Evolutionary conservation across 208 protist species (phyloP).

Genomic region (Naegleria fowleri): DNA sequence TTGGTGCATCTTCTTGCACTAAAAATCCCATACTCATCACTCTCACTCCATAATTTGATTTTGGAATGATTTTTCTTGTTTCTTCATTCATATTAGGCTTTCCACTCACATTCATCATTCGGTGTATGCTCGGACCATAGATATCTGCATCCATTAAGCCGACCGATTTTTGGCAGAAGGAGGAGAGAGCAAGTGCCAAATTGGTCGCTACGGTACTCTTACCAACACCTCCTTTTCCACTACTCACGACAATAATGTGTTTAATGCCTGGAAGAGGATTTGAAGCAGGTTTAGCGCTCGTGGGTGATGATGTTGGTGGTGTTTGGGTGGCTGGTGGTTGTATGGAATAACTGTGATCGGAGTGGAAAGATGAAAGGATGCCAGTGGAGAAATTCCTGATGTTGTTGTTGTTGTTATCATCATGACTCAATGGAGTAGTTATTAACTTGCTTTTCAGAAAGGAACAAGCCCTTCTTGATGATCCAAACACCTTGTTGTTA

Average conservation of each 20-base stretch:
- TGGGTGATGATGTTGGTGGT: background rate
- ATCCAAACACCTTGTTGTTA: no score
- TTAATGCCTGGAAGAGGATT: background rate
- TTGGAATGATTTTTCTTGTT: slow-evolving; percentile 59
- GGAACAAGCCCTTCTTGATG: no score
- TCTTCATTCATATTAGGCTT: background rate
- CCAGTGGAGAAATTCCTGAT: no score
- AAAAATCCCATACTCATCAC: slow-evolving; percentile 74
- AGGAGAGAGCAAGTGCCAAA: slow-evolving; percentile 71
- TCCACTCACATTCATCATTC: slow-evolving; percentile 32
- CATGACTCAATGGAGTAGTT: no score
- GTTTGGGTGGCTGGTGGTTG: background rate
- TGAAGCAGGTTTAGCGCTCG: background rate
- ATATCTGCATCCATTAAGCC: slow-evolving; percentile 83
- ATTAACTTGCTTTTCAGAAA: no score
- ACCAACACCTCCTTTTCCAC: slow-evolving; percentile 83
- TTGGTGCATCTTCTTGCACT: slow-evolving; percentile 64
- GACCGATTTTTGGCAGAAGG: slow-evolving; percentile 52
- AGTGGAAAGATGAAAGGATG: no score
- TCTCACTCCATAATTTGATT: slow-evolving; percentile 78
- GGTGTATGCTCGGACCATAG: slow-evolving; percentile 59
- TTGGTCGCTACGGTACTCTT: slow-evolving; percentile 81
- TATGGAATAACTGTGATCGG: background rate
- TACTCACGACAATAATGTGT: slow-evolving; percentile 57
- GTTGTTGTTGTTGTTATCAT: no score